Evolutionary conservation across 345 rosid genomes (phyloP), one percentile per base, ranked within the genome.

Genomic region (Hibiscus tridactylites): DNA sequence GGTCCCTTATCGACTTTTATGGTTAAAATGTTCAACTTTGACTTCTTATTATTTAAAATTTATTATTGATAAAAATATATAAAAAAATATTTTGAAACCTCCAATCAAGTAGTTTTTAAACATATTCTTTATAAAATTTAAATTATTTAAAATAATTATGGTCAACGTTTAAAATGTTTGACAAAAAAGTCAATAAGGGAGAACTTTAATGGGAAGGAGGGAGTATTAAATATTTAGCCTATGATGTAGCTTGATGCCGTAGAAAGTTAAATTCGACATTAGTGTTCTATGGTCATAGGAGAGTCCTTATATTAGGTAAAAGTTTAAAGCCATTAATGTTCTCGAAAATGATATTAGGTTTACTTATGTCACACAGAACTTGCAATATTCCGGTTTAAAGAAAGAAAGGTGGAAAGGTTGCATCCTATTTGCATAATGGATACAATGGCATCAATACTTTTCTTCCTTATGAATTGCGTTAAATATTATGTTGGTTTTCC

Each of bases 241-340:
- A 57, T 57, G 31, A 57, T 9, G 61, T 21, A 24, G 61, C 33
- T 21, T 1, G 61, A 57, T 24, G 61, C 61, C 16, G 9, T 29
- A 37, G 10, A 57, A 57, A 21, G 61, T 57, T 11, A 21, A 42
- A 65, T 13, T 60, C 29, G 44, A 37, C 58, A 13, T 1, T 37
- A 17, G 7, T 31, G 19, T 60, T 49, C 46, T 26, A 16, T 17
- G 44, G 61, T 69, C 21, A 33, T 52, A 65, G 10, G 15, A 17
- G 57, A 58, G 68, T 74, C 59, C 13, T 35, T 64, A 6, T n/a
- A 19, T 65, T 79, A 37, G 73, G 16, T 16, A 39, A 63, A 33
- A 11, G 3, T 71, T 26, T 28, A 29, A 61, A n/a, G 58, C 70
- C 59, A 49, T 15, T 9, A 29, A 52, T 60, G 19, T 26, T 53